Evolutionary conservation across 1,284 basidiomycete species (phyloP), one percentile per base, ranked within the genome.

Genomic region (Rhodotorula sp.): DNA sequence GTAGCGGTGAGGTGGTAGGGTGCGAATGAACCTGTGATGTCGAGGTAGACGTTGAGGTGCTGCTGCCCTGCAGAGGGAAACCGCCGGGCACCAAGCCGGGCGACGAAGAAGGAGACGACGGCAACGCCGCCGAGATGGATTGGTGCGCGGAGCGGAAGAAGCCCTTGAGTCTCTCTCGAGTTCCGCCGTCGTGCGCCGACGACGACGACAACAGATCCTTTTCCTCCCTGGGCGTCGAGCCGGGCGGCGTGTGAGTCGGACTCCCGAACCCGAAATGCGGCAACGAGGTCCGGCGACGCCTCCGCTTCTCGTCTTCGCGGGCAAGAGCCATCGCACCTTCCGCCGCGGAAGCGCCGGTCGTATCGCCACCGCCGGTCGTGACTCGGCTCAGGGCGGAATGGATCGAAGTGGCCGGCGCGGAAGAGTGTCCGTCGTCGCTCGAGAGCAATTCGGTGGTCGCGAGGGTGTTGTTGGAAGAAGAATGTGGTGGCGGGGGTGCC

Each of bases 91-190:
- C 8, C 39, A 43, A 43, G 39, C 39, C 10, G 39, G 62, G 52
- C 3, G 62, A n/a, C 2, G 62, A 52, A 10, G 70, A 67, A 34
- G 51, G 23, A 15, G 68, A 64, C 5, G 56, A 12, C 7, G 70
- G 67, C 21, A 72, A 39, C 1, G 73, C 63, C 10, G 70, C 56
- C 31, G 66, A 51, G 58, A 71, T 20, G 34, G 70, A 70, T 18
- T 60, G 46, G 1, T 63, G 60, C 8, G 72, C 66, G 0, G 62
- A 43, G 47, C 63, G 65, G 62, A 75, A 56, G 61, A 75, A 73
- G 20, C 67, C 67, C 54, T 71, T 70, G 49, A 75, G 39, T 5
- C 71, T 60, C 34, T 75, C 74, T 8, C 67, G 60, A 48, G n/a
- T 56, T 23, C 66, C 64, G 16, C 56, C 34, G 2, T 56, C 23